Evolutionary conservation across 2,329 filamentous ascomycete species (phyloP), one percentile per base, ranked within the genome.

Genomic region (Chalaropsis ovoidea): DNA sequence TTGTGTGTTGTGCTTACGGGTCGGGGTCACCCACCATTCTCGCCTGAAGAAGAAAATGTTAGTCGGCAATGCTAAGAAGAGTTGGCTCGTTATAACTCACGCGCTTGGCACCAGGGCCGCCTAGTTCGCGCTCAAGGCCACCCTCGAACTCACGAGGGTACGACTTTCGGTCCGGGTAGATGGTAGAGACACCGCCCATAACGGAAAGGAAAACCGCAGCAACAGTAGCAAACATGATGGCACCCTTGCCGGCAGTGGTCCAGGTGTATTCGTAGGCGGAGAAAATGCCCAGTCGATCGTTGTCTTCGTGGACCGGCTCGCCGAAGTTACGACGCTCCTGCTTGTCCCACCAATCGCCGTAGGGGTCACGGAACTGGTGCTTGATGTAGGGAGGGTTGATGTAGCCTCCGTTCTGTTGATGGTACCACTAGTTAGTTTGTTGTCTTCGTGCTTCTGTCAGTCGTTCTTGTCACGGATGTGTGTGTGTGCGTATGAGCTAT

Each of bases 291-390:
- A 97, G 81, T 67, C 91, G 82, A 75, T 99, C 95, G 76, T 96
- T 88, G 76, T 99, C 94, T 77, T 99, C 95, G 76, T 99, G 93
- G 63, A 95, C 85, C 13, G 93, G 90, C 77, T 99, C 95, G 76
- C 92, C 92, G 75, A 89, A 97, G 82, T 99, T 97, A 73, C 94
- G 86, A 75, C 92, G 87, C 77, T 97, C 94, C 79, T 99, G 94
- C 76, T 91, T 88, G 78, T 99, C 93, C 90, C 91, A 97, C 90
- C 91, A 99, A 74, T 90, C 86, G 74, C 77, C 93, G 75, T 97
- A 84, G 43, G 95, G 94, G 76, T 97, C 94, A 75, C 94, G 90
- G 79, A 90, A 89, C 76, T 91, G 87, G 71, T 93, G 88, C 82
- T 96, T 96, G 77, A 93, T 79, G 65, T 81, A 77, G 15, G 86